phyloP scores from a whole-genome alignment of 2,329 filamentous ascomycete species.

The Domatiomyces globalis region DNA sequence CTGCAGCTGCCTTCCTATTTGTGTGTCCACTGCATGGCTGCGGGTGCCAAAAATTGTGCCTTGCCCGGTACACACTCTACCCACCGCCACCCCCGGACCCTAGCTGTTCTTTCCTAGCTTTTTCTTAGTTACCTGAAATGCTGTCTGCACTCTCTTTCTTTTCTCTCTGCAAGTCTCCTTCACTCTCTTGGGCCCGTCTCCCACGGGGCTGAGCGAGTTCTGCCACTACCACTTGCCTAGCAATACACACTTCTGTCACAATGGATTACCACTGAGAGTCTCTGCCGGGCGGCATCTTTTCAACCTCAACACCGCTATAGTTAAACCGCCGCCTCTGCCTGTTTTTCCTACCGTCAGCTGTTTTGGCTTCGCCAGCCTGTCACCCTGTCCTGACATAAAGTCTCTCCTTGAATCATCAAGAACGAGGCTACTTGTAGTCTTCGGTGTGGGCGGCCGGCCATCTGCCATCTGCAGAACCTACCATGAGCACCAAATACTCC shows the following conservation, averaged over 20 bases:
- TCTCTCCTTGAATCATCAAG: background rate
- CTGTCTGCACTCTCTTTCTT: constrained; percentile 7
- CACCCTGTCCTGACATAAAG: background rate
- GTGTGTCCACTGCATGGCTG: background rate
- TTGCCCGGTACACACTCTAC: background rate
- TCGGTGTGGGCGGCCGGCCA: background rate
- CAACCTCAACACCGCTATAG: background rate
- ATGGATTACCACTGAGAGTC: background rate
- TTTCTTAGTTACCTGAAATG: constrained; percentile 13
- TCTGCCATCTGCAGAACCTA: background rate
- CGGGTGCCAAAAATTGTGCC: background rate
- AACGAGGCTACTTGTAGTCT: background rate
- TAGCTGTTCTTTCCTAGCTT: constrained; percentile 10
- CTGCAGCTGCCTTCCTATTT: background rate
- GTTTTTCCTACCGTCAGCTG: background rate
- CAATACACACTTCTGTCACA: background rate
- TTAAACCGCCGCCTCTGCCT: background rate
- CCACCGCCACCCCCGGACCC: constrained; percentile 1
- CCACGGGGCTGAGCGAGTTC: constrained; percentile 27
- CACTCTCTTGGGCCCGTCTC: constrained; percentile 27
- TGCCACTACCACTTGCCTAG: background rate
- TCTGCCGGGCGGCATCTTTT: background rate
- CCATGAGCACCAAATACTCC: constrained; percentile 13
- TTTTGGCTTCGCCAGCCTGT: background rate
- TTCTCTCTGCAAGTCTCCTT: constrained; percentile 13